Base-by-base conservation (phyloP, 1,139 yeast species). In the Magnusiomyces ingens region DNA sequence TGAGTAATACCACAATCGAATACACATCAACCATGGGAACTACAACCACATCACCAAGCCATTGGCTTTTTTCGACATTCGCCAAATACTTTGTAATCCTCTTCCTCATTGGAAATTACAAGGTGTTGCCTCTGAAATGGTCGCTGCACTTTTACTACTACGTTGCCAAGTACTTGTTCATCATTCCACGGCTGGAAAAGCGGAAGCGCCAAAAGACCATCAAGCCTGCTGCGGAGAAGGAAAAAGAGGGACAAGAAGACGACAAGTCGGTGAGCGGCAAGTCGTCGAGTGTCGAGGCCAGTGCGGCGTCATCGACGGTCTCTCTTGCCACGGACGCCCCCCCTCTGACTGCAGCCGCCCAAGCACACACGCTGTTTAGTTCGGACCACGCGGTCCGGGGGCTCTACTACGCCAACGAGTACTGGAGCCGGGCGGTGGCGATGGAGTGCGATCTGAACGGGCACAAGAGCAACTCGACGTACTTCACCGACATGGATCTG, bases 401-500 rank as follows among this genome's bases (percentile, higher is more conserved):
- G 83, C 32, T 26, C 8, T 26, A 26, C 67, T 71, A 74, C 37
- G 74, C 78, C 54, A 67, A 75, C 1, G 64, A 69, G 5, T 75
- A 77, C 62, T 60, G 68, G 15, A 77, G 89, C 0, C 82, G 81
- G 58, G 88, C 86, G 37, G 83, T 93, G 0, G 81, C 87, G 8
- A 71, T 86, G 63, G 97, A 91, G 66, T 80, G 88, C 62, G 98
- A 91, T 68, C 78, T 86, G 74, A 88, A 88, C 64, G 64, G 89
- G 53, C 98, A 91, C 72, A 91, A 91, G 71, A 82, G 85, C 56
- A 91, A 91, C 67, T 81, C 91, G 18, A 85, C 96, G 1, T 91
- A 90, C 68, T 85, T 86, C 63, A 71, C 76, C n/a, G 98, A 91
- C 62, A 72, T 89, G 64, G 97, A 91, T 65, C 75, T 88, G 58